phyloP scores from a whole-genome alignment of 148 eudicot genomes.

The Arctostaphylos glauca region DNA sequence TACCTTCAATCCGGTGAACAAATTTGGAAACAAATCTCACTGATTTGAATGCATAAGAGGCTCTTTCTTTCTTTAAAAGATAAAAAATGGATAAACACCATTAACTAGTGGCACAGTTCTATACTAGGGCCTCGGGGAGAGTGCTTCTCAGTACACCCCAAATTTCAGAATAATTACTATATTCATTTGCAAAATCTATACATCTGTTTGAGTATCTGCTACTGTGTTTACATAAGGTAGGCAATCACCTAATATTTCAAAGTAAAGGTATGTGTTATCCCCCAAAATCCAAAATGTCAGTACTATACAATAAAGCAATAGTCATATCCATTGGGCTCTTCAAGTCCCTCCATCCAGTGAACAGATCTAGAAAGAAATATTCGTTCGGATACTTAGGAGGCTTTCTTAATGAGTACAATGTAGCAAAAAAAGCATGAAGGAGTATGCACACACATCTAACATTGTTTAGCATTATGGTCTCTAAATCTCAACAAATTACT shows the following conservation, averaged over 20 bases:
- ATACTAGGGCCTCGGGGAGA: too few species aligned
- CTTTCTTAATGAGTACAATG: neutral
- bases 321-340: neutral
- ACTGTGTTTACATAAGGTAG: too few species aligned
- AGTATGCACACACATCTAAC: neutral
- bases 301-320: too few species aligned
- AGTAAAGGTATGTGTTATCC: too few species aligned
- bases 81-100: neutral
- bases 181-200: too few species aligned
- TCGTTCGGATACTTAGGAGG: neutral
- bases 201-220: too few species aligned
- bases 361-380: neutral
- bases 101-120: too few species aligned
- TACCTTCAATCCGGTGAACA: neutral
- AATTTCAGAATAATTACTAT: too few species aligned
- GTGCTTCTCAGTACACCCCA: too few species aligned
- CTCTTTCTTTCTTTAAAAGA: neutral
- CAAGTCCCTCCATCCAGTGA: neutral
- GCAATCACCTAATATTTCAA: too few species aligned
- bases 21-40: slow-evolving; percentile 2
- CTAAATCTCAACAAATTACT: neutral
- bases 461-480: neutral
- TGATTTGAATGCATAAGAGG: neutral
- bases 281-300: too few species aligned
- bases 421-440: neutral